phyloP scores from a whole-genome alignment of 2,329 filamentous ascomycete species.

The Hyphodiscus sp. region DNA sequence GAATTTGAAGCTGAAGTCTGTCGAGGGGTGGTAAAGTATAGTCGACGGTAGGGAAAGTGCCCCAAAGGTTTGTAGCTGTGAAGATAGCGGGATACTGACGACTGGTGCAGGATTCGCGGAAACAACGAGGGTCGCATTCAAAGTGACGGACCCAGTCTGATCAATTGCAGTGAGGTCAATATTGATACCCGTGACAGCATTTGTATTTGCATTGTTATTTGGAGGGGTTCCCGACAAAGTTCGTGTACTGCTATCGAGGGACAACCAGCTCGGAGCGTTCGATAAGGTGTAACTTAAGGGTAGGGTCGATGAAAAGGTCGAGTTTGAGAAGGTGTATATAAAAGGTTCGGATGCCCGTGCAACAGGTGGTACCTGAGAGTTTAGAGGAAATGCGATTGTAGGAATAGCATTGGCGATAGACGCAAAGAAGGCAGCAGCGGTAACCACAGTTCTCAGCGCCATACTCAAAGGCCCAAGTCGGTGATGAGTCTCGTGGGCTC shows the following conservation, averaged over 20 bases:
- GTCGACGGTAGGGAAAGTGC: constrained; percentile 54
- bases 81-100: constrained; percentile 48
- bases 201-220: constrained; percentile 47
- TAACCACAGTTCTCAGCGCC: constrained; percentile 18
- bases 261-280: constrained; percentile 66
- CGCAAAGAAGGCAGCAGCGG: constrained; percentile 15
- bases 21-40: constrained; percentile 48
- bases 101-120: constrained; percentile 49
- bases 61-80: constrained; percentile 53
- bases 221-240: constrained; percentile 66
- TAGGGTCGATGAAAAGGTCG: constrained; percentile 62
- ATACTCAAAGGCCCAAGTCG: constrained; percentile 7
- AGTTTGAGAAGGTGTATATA: constrained; percentile 62
- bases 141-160: constrained; percentile 52
- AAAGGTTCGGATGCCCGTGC: constrained; percentile 63
- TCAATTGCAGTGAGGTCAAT: constrained; percentile 69
- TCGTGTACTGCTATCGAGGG: constrained; percentile 57
- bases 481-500: not conserved
- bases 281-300: constrained; percentile 60
- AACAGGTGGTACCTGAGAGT: constrained; percentile 76
- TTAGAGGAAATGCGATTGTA: constrained; percentile 62
- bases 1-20: constrained; percentile 47
- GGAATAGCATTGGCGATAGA: constrained; percentile 28
- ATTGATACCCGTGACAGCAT: constrained; percentile 35
- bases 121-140: constrained; percentile 66